Percentiles rank a stretch among this genome's conserved stretches.
Conservation (phyloP, 257 asterid species). For the Ballota nigra region DNA sequence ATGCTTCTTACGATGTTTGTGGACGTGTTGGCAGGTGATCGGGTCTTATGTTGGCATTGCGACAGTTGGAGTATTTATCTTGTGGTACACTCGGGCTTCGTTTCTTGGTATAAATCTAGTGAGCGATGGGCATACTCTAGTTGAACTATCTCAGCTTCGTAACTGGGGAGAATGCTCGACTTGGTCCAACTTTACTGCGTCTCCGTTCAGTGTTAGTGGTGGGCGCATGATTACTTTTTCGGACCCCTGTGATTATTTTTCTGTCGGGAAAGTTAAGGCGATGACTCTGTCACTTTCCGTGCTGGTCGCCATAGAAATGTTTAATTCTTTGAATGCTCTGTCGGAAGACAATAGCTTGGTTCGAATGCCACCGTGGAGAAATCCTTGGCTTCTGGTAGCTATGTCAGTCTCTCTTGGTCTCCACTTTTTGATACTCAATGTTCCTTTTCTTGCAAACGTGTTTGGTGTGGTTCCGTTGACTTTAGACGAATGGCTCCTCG, state of each 20-base stretch:
- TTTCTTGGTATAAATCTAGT: conserved; percentile 65
- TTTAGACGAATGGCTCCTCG: conserved; percentile 68
- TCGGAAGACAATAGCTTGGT: conserved; percentile 87
- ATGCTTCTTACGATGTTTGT: neutral
- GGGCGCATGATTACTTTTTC: conserved; percentile 11
- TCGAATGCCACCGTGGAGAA: conserved; percentile 88
- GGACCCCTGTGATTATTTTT: conserved; percentile 75
- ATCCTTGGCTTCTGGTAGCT: conserved; percentile 84
- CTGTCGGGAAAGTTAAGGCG: conserved; percentile 79
- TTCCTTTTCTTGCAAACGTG: conserved; percentile 65
- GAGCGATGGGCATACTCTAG: conserved; percentile 74
- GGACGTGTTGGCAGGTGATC: conserved; percentile 50
- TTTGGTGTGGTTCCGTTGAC: conserved; percentile 70
- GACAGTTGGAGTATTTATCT: conserved; percentile 78
- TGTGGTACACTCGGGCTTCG: conserved; percentile 85
- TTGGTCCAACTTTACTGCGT: conserved; percentile 66
- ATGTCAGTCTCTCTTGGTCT: conserved; percentile 63
- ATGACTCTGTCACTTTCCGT: conserved; percentile 84
- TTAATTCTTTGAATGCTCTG: conserved; percentile 81
- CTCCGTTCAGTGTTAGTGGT: conserved; percentile 55
- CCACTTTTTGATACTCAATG: conserved; percentile 67
- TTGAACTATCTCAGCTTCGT: conserved; percentile 75
- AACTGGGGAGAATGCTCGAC: conserved; percentile 88
- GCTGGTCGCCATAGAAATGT: conserved; percentile 85
- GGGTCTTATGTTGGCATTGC: conserved; percentile 88